Conservation (phyloP, 768 basidiomycete genomes). For the Lentinula sp. region DNA sequence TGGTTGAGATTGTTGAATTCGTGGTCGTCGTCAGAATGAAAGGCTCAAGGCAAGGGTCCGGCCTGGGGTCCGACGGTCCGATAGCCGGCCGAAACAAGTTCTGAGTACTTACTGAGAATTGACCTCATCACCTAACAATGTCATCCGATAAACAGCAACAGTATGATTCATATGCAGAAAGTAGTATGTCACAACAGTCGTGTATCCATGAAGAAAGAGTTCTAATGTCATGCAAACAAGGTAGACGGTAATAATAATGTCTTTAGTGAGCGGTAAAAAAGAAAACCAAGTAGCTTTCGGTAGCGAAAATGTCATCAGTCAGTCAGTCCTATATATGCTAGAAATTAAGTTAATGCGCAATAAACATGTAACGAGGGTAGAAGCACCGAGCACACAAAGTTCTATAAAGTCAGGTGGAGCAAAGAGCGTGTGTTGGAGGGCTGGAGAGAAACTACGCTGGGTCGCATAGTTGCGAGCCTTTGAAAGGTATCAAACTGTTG, state of each 20-base stretch:
- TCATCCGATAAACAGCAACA: no score
- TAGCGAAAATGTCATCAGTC: not conserved
- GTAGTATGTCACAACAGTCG: not conserved
- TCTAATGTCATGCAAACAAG: not conserved
- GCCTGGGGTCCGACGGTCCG: no score
- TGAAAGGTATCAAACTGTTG: not conserved
- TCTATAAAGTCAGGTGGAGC: not conserved
- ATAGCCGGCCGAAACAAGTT: no score
- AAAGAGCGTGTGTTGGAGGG: not conserved
- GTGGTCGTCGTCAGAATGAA: no score
- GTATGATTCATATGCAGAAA: no score
- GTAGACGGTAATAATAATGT: not conserved
- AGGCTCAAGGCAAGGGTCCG: no score
- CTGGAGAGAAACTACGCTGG: not conserved
- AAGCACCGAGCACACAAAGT: not conserved
- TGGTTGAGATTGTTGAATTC: not conserved
- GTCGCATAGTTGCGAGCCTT: not conserved
- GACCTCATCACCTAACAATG: no score
- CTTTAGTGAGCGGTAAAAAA: not conserved
- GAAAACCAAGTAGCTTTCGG: not conserved
- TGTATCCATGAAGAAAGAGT: not conserved
- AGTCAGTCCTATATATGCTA: not conserved
- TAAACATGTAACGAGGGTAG: not conserved
- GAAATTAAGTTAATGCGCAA: not conserved
- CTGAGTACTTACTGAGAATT: no score